Conservation (phyloP, 176 grass and related monocot genomes). For the Pharus latifolius region DNA sequence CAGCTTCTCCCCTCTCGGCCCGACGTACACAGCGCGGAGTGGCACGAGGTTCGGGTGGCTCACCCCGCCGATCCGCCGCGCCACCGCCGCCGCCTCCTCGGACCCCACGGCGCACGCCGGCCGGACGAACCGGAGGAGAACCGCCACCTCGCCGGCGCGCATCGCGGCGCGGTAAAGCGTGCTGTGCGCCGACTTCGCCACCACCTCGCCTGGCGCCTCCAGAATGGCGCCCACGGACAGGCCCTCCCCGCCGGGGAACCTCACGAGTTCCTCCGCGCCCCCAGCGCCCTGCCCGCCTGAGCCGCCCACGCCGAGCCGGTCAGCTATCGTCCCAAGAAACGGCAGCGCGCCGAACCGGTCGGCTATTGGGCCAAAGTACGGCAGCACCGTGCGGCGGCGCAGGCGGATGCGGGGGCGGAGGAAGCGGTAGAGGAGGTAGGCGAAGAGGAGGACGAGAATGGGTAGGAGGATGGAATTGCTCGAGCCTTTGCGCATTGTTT, state of each 20-base stretch:
- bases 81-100: conserved; percentile 52
- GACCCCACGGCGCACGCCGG: conserved; percentile 48
- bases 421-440: conserved; percentile 42
- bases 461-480: conserved; percentile 51
- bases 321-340: conserved; percentile 32
- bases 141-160: conserved; percentile 29
- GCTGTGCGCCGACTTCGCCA: conserved; percentile 80
- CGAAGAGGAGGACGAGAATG: conserved; percentile 40
- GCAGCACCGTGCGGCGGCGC: conserved; percentile 35
- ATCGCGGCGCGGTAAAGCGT: conserved; percentile 82
- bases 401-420: conserved; percentile 56
- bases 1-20: conserved; percentile 86
- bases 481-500: conserved; percentile 20
- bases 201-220: conserved; percentile 88
- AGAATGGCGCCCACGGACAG: conserved; percentile 69
- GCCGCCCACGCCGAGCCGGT: conserved; percentile 18
- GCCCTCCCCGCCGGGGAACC: conserved; percentile 72
- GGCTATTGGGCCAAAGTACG: conserved; percentile 44
- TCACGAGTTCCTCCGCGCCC: conserved; percentile 40
- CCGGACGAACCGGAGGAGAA: conserved; percentile 82
- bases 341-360: conserved; percentile 53
- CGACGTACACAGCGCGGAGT: conserved; percentile 66
- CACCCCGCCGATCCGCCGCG: conserved; percentile 39
- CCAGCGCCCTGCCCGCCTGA: background rate
- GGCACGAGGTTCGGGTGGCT: conserved; percentile 80